Percentiles rank a stretch among this genome's conserved stretches.
Evolutionary conservation across 129 eudicot genomes (phyloP).

Genomic region (Scalesia atractyloides): DNA sequence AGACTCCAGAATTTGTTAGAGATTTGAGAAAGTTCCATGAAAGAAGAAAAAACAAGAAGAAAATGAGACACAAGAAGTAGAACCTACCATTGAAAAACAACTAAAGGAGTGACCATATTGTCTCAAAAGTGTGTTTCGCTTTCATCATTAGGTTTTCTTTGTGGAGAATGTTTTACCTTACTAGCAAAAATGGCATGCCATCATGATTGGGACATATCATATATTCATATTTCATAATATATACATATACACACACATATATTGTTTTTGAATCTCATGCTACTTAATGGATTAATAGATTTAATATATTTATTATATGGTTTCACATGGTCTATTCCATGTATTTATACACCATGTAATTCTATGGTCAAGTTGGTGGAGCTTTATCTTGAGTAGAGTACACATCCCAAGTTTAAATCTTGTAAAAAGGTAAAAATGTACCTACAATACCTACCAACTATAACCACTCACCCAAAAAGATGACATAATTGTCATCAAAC

Average conservation of each 20-base stretch:
- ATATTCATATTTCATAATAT: too few relatives aligned
- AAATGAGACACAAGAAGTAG: conserved; percentile 31
- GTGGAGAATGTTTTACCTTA: conserved; percentile 20
- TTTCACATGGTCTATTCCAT: neutral
- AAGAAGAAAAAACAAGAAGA: conserved; percentile 25
- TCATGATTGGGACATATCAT: conserved; percentile 22
- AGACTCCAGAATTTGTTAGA: neutral
- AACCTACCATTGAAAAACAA: conserved; percentile 39
- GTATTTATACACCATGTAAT: neutral
- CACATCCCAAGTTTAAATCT: conserved; percentile 28
- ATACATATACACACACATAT: too few relatives aligned
- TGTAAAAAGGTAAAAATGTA: conserved; percentile 35
- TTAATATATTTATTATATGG: neutral
- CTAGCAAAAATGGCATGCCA: conserved; percentile 32
- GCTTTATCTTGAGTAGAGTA: conserved; percentile 27
- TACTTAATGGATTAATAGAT: too few relatives aligned
- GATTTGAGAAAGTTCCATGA: conserved; percentile 26
- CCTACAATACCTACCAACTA: conserved; percentile 33
- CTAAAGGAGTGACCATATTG: conserved; percentile 8
- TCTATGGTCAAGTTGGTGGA: conserved; percentile 23
- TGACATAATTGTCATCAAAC: conserved; percentile 20
- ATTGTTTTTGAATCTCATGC: too few relatives aligned
- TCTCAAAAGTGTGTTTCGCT: conserved; percentile 30
- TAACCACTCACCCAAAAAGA: conserved; percentile 40
- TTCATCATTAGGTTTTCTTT: conserved; percentile 36